Conservation (phyloP, 2,329 filamentous ascomycete species). For the Talaromyces albobiverticillius region DNA sequence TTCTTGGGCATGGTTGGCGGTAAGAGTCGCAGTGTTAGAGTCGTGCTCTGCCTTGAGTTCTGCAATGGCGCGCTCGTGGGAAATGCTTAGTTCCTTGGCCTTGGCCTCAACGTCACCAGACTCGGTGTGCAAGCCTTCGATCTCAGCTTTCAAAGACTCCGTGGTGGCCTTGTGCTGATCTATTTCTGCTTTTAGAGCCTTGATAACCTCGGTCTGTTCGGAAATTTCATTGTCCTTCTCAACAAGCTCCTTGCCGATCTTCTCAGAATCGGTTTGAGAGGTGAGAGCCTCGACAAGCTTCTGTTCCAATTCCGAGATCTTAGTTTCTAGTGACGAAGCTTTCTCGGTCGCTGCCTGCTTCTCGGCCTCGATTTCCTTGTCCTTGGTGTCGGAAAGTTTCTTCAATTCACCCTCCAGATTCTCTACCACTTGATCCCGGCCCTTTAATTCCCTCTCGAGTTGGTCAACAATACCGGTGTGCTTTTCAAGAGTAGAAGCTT, state of each 20-base stretch:
- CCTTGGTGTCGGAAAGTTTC: conserved; percentile 33
- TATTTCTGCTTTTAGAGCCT: conserved; percentile 17
- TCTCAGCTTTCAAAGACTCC: conserved; percentile 31
- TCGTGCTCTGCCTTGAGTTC: conserved; percentile 30
- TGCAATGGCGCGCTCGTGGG: conserved; percentile 29
- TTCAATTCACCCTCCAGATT: conserved; percentile 38
- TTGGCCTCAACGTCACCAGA: conserved; percentile 22
- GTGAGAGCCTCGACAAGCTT: conserved; percentile 34
- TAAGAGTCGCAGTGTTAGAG: conserved; percentile 20
- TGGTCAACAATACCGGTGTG: conserved; percentile 8
- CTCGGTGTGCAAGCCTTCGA: conserved; percentile 25
- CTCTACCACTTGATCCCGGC: conserved; percentile 35
- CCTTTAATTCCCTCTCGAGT: conserved; percentile 33
- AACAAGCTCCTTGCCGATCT: conserved; percentile 25
- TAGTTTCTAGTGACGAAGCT: conserved; percentile 30
- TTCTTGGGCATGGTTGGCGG: conserved; percentile 31
- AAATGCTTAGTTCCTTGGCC: conserved; percentile 26
- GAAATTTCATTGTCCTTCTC: conserved; percentile 37
- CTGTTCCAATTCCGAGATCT: conserved; percentile 33
- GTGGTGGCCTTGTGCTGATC: conserved; percentile 24
- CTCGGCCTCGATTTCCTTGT: conserved; percentile 32
- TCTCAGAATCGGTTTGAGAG: conserved; percentile 23
- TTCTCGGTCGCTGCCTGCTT: conserved; percentile 31
- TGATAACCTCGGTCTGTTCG: conserved; percentile 22
- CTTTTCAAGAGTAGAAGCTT: conserved; percentile 28